Base-by-base conservation (phyloP, 2,329 filamentous ascomycete genomes). In the Fusarium xyrophilum region DNA sequence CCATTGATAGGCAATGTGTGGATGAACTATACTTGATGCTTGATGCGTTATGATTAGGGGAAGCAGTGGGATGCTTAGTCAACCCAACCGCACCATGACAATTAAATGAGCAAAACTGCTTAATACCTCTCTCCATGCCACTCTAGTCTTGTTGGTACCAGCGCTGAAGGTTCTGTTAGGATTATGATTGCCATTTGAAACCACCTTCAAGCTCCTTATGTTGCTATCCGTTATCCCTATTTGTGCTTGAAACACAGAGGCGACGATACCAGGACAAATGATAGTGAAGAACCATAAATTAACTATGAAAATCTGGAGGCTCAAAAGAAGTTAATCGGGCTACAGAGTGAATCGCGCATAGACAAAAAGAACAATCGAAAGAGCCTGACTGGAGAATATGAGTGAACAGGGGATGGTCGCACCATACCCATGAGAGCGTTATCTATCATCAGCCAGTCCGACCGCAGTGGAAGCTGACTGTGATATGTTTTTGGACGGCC, bases 1-100 rank as follows among this genome's bases (percentile, higher is more conserved):
- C 65, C 47, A 48, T 56, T 17, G 28, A 51, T 53, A 56, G 65
- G 56, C 38, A 51, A 65, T 67, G 43, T 60, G 55, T 59, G 42
- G 59, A 70, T 54, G 64, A 60, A 52, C 35, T 63, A 58, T 36
- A 42, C 32, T 35, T 52, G 64, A 66, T 66, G 68, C 60, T 56
- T 58, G 56, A 70, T 35, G 68, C 57, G 60, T 69, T 36, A 53
- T 56, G 57, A 50, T 56, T 27, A 56, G 43, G 30, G 54, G 53
- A 56, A 23, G n/a, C 23, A 52, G 55, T 60, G 63, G 54, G 39
- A 67, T 53, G n/a, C 55, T 56, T 38, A 53, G 47, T 43, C 44
- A 39, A 59, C 47, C n/a, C 51, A 40, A 56, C 52, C 52, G 36
- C 46, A 43, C 28, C 23, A 60, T 47, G 47, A 60, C 30, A 60